Percentiles rank a stretch among this genome's conserved stretches.
Conservation (phyloP, 2,329 filamentous ascomycete species). For the Botryotinia calthae region DNA sequence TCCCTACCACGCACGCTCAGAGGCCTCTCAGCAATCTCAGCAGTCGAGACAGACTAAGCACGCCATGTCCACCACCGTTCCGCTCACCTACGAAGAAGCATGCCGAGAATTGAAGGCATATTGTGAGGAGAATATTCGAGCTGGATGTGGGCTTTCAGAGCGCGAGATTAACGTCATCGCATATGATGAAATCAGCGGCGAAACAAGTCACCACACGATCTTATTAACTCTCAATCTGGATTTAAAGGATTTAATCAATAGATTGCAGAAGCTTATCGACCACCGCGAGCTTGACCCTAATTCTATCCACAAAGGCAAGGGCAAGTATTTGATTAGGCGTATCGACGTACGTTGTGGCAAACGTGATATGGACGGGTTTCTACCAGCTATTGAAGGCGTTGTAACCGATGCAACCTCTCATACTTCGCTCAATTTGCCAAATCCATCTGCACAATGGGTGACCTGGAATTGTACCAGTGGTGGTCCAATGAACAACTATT, state of each 20-base stretch:
- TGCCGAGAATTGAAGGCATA: not conserved
- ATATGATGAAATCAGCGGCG: conserved; percentile 13
- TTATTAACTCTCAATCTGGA: not conserved
- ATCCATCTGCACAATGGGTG: conserved; percentile 10
- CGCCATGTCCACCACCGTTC: not conserved
- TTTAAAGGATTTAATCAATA: not conserved
- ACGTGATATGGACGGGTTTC: not conserved
- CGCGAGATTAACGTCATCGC: conserved; percentile 8
- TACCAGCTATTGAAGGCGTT: conserved; percentile 16
- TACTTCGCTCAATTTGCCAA: not conserved
- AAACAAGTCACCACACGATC: conserved; percentile 2
- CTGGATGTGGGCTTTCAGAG: not conserved
- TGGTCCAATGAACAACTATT: conserved; percentile 16
- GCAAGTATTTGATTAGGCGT: conserved; percentile 1
- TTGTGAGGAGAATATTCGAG: not conserved
- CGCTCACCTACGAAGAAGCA: conserved; percentile 8
- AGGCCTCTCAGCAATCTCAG: not conserved
- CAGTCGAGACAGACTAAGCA: not conserved
- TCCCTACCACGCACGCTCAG: not conserved
- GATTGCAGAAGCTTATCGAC: conserved; percentile 4
- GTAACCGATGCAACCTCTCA: not conserved
- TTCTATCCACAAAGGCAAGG: not conserved
- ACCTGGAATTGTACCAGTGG: conserved; percentile 9
- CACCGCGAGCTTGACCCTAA: conserved; percentile 6
- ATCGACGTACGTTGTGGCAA: conserved; percentile 11